Base-by-base conservation (phyloP, 2,329 filamentous ascomycete species). In the Fusarium bulbicola region DNA sequence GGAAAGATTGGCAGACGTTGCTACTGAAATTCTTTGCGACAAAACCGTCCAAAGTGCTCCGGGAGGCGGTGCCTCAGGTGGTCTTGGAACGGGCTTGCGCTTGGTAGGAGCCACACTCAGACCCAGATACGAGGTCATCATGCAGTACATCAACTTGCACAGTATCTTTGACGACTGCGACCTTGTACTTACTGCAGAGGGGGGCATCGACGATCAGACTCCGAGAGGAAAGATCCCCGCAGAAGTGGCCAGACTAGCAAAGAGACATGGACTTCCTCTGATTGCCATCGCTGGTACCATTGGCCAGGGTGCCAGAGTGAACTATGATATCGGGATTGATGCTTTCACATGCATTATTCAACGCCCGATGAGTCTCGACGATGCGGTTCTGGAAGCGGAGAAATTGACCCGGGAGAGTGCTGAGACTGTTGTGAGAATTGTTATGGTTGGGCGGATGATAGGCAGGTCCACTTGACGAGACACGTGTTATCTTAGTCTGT, bases 161-260 rank as follows among this genome's bases (percentile, higher is more conserved):
- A 79, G 79, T 6, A 79, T 87, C 7, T 85, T 88, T 59, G 81
- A 83, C 20, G 76, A 83, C 34, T 86, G 84, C 70, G 84, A 88
- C 64, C 80, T 88, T 13, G 85, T 88, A 1, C 80, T 88, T 69
- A 88, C 86, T 1, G 86, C 86, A 4, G 87, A 89, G 73, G 86
- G 87, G 2, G 85, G 85, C 15, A 82, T 88, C 21, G 87, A 88
- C 69, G 81, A 83, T 50, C 86, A 88, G 70, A 87, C 86, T 1
- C 83, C 86, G 1, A 79, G 82, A 47, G 87, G 86, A 5, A 88
- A 88, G 74, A 87, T 88, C 70, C 86, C 87, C 14, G 86, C 83
- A 7, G 86, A 88, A 74, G 82, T 89, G 32, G 86, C 86, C 15
- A 79, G 82, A 59, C 81, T 85, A 15, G 86, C 86, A 7, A 85